Conservation (phyloP, 1,139 yeast species). For the Fermentozyma sake region DNA sequence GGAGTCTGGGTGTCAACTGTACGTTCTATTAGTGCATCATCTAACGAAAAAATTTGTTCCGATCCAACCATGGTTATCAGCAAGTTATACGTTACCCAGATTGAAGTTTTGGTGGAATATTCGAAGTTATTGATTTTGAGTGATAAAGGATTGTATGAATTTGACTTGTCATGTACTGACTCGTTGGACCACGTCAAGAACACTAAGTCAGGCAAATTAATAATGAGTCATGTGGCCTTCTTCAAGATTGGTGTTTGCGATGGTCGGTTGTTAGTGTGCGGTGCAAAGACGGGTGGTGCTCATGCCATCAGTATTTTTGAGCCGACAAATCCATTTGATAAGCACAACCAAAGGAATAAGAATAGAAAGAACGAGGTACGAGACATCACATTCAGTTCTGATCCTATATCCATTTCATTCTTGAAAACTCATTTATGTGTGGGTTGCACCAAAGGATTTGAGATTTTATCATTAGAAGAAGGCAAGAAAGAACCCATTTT, state of each 20-base stretch:
- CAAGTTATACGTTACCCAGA: slow-evolving; percentile 76
- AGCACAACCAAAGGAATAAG: slow-evolving; percentile 51
- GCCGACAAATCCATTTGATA: slow-evolving; percentile 58
- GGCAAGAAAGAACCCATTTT: slow-evolving; percentile 71
- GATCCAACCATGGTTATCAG: slow-evolving; percentile 77
- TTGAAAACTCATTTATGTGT: slow-evolving; percentile 84
- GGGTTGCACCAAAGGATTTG: slow-evolving; percentile 96
- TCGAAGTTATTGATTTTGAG: slow-evolving; percentile 76
- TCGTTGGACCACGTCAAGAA: slow-evolving; percentile 67
- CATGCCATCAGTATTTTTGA: slow-evolving; percentile 85
- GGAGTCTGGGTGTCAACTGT: slow-evolving; percentile 83
- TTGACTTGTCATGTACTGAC: slow-evolving; percentile 68
- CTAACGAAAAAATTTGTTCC: slow-evolving; percentile 51
- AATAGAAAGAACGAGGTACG: slow-evolving; percentile 65
- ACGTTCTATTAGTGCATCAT: slow-evolving; percentile 40
- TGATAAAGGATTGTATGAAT: slow-evolving; percentile 78
- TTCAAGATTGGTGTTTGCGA: slow-evolving; percentile 92
- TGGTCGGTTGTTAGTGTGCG: slow-evolving; percentile 83
- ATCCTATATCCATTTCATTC: slow-evolving; percentile 88
- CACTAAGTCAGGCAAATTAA: slow-evolving; percentile 70
- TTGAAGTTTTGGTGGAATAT: slow-evolving; percentile 90
- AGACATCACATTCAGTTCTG: slow-evolving; percentile 80
- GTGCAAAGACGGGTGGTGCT: slow-evolving; percentile 72
- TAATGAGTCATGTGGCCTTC: slow-evolving; percentile 80
- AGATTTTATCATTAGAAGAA: slow-evolving; percentile 74